Evolutionary conservation across 352 stramenopile species (phyloP).

Genomic region (Phytopythium delawarense): DNA sequence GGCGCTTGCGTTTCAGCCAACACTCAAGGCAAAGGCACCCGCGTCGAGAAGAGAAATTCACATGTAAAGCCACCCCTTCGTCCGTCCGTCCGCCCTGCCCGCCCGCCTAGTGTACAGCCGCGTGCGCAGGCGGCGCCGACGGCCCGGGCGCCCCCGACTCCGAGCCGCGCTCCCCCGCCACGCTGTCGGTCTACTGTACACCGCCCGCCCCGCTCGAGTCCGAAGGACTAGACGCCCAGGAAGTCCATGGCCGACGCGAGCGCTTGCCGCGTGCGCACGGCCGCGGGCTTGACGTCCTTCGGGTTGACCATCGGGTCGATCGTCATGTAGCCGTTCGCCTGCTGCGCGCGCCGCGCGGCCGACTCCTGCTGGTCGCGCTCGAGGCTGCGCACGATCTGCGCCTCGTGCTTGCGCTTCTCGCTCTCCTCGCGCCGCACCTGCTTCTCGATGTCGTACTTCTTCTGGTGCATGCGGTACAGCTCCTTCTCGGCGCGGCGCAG

Average conservation of each 20-base stretch:
- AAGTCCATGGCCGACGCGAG: conserved; percentile 86
- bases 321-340: conserved; percentile 34
- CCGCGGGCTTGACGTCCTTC: conserved; percentile 71
- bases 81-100: not conserved
- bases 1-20: conserved; percentile 1
- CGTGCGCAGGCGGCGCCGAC: not conserved
- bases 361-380: conserved; percentile 61
- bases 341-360: conserved; percentile 25
- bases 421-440: conserved; percentile 76
- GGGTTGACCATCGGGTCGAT: conserved; percentile 77
- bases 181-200: conserved; percentile 9
- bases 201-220: not conserved
- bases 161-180: conserved; percentile 2
- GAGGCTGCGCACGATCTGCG: conserved; percentile 74
- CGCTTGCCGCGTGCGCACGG: conserved; percentile 72
- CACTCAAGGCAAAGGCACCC: not conserved
- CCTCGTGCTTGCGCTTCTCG: conserved; percentile 85
- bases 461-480: conserved; percentile 88
- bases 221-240: conserved; percentile 53
- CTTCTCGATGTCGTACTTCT: conserved; percentile 89
- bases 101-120: conserved; percentile 6
- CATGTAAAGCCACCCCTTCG: conserved; percentile 4
- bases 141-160: not conserved
- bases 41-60: not conserved
- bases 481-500: conserved; percentile 82